Evolutionary conservation across 1,284 basidiomycete genomes (phyloP).

Genomic region (Farysia itapuensis): DNA sequence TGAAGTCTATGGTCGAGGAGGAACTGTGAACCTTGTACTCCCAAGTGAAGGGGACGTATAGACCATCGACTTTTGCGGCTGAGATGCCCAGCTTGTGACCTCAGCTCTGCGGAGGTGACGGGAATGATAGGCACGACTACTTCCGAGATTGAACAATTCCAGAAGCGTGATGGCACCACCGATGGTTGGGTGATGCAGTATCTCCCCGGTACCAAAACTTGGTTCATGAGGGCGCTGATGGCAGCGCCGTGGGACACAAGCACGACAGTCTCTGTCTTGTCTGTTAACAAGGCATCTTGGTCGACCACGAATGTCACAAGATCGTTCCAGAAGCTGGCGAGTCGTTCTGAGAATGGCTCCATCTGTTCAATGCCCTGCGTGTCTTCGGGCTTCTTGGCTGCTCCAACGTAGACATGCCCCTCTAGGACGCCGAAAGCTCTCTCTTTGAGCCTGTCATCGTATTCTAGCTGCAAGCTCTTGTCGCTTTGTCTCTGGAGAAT

Average conservation of each 20-base stretch:
- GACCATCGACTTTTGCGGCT: slow-evolving; percentile 14
- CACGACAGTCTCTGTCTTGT: slow-evolving; percentile 35
- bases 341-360: slow-evolving; percentile 30
- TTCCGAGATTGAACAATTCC: slow-evolving; percentile 58
- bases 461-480: slow-evolving; percentile 4
- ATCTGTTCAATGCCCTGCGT: slow-evolving; percentile 50
- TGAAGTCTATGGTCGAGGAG: slow-evolving; percentile 29
- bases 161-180: slow-evolving; percentile 38
- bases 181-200: slow-evolving; percentile 19
- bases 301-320: slow-evolving; percentile 6
- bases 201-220: slow-evolving; percentile 36
- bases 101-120: neutral
- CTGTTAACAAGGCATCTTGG: neutral
- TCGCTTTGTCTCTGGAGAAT: slow-evolving; percentile 5
- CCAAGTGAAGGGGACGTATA: slow-evolving; percentile 23
- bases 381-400: slow-evolving; percentile 33
- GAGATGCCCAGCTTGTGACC: slow-evolving; percentile 3
- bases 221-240: slow-evolving; percentile 45
- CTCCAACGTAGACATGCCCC: slow-evolving; percentile 43
- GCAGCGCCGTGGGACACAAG: slow-evolving; percentile 55
- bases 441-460: slow-evolving; percentile 50
- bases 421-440: slow-evolving; percentile 51
- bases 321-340: slow-evolving; percentile 47
- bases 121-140: slow-evolving; percentile 24
- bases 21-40: slow-evolving; percentile 27